Base-by-base conservation (phyloP, 805 yeast species). In the Wickerhamomyces bisporus region DNA sequence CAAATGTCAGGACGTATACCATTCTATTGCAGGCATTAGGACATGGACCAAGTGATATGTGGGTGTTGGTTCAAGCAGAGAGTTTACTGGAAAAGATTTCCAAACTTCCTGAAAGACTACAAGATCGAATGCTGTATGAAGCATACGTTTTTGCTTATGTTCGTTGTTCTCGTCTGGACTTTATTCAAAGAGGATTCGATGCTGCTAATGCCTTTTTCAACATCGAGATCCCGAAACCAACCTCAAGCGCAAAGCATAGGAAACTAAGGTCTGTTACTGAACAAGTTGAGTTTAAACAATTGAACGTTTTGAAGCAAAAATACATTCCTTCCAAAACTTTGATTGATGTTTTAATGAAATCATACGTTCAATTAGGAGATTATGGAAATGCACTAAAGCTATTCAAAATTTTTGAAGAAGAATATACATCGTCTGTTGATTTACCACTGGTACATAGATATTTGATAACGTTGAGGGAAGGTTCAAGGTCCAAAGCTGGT, bases 1-100 rank as follows among this genome's bases (percentile, higher is more conserved):
- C 69, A 14, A 63, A 64, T 41, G 35, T 48, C 3, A 52, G 49
- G 25, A 66, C 72, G 0, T 65, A 42, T 29, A 47, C 62, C 3
- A 49, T 55, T 19, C 18, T 57, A 19, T 36, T 59, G 15, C 46
- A 51, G 30, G 47, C 48, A 3, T 29, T 58, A 6, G 46, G 49
- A 10, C 40, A 47, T 14, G 40, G 46, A 3, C 17, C 32, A 7
- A 34, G 39, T 23, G 44, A 43, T 29, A 24, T 36, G 0, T 34
- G 38, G 36, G 35, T 41, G 3, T 14, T 36, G 29, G 30, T 30
- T 12, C 32, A 42, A 14, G 37, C 43, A 14, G 52, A 45, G n/a
- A 19, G 28, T 4, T 42, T 50, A 12, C 34, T 47, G 23, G 42
- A 39, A 3, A 30, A 42, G 10, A 47, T 43, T 5, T 12, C 27